Evolutionary conservation across 2,329 filamentous ascomycete species (phyloP).

Genomic region (Paraphoma sp.): DNA sequence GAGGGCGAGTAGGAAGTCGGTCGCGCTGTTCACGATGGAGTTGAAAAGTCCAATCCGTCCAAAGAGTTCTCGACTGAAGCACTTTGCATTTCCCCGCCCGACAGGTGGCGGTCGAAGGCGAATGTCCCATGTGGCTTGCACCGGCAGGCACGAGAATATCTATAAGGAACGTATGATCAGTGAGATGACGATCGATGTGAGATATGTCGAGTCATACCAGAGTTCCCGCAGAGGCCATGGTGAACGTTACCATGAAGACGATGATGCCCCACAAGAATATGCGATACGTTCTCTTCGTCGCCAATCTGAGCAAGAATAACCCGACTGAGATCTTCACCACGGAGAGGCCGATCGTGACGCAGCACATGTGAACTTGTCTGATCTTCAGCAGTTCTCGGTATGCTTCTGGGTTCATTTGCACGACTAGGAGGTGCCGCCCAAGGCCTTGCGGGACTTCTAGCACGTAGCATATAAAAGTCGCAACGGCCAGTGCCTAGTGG

Average conservation of each 20-base stretch:
- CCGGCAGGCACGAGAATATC: constrained; percentile 56
- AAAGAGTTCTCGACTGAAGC: constrained; percentile 51
- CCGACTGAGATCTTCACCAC: constrained; percentile 58
- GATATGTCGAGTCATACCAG: constrained; percentile 20
- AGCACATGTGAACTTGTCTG: constrained; percentile 53
- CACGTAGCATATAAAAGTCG: constrained; percentile 51
- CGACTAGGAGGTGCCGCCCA: constrained; percentile 53
- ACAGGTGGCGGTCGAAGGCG: constrained; percentile 36
- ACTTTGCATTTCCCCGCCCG: constrained; percentile 44
- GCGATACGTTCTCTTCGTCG: constrained; percentile 50
- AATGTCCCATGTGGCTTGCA: constrained; percentile 54
- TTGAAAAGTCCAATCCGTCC: constrained; percentile 56
- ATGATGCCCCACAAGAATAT: constrained; percentile 52
- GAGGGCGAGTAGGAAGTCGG: constrained; percentile 49
- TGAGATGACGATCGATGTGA: neutral
- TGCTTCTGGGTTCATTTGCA: constrained; percentile 37
- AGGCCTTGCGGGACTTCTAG: constrained; percentile 56
- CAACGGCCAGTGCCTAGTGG: constrained; percentile 3
- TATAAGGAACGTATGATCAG: neutral
- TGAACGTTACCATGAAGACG: constrained; percentile 52
- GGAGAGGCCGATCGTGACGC: constrained; percentile 54
- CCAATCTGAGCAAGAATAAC: constrained; percentile 54
- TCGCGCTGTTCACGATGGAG: constrained; percentile 46
- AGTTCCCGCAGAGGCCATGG: constrained; percentile 51
- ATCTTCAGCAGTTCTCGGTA: constrained; percentile 49